Evolutionary conservation across 495 filamentous ascomycete species (phyloP), one percentile per base, ranked within the genome.

Genomic region (Letharia lupina): DNA sequence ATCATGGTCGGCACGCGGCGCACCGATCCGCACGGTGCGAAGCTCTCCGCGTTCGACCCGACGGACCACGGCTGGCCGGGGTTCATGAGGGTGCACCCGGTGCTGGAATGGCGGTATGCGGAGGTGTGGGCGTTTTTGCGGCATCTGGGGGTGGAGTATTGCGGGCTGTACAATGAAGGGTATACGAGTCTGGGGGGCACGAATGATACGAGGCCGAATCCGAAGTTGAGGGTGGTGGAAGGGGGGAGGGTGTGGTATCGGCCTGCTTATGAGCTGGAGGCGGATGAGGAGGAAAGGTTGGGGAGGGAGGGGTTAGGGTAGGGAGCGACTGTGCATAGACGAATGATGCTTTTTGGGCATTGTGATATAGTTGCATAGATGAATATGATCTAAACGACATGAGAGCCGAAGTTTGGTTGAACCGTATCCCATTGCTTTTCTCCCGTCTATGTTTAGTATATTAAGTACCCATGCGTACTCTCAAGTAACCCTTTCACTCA

Each of bases 101-200:
- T 98, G 12, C 91, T 98, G 72, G 94, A 98, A 72, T 97, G 94
- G 95, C 89, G 93, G 74, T 98, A 96, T 77, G 85, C 85, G 20
- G 93, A 98, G 75, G 92, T 98, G 65, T 96, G 94, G 95, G 83
- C 87, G 86, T 97, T 97, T 70, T 90, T 96, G 67, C 84, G 91
- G 18, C 84, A 89, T 67, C 75, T 97, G 37, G 79, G 83, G 3
- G 82, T 97, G 28, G 82, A 83, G 20, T 98, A 93, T 70, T 98
- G 94, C 73, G 75, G 79, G 18, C 81, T 98, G 10, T 98, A 98
- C 73, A 89, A 96, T 71, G 79, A 79, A 66, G 90, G 90, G 9
- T 95, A 91, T 73, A 95, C 94, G 6, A 91, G 87, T 57, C 79
- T 98, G 10, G 94, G 94, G 3, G 92, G 94, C 4, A 90, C 84